Evolutionary conservation across 805 yeast species (phyloP).

Genomic region (Teunomyces tritomae): DNA sequence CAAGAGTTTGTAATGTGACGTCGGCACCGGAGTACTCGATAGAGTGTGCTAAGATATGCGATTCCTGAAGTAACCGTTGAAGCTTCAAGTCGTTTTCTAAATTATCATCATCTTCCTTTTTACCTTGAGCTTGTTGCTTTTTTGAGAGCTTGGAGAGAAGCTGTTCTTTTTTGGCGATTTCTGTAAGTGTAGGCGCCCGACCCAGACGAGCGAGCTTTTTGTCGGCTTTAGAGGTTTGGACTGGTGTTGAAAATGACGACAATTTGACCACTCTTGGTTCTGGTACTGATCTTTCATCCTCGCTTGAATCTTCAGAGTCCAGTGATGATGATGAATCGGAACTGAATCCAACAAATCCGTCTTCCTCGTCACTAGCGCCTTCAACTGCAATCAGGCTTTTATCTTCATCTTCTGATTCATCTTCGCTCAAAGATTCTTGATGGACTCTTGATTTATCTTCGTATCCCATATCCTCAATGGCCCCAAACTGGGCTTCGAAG

Average conservation of each 20-base stretch:
- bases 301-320: conserved; percentile 12
- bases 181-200: conserved; percentile 50
- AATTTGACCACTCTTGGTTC: conserved; percentile 51
- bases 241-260: conserved; percentile 25
- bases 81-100: conserved; percentile 69
- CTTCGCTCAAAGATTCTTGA: conserved; percentile 10
- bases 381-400: conserved; percentile 16
- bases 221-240: conserved; percentile 41
- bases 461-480: conserved; percentile 52
- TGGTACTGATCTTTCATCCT: conserved; percentile 8
- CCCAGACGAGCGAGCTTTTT: conserved; percentile 57
- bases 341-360: not conserved
- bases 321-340: not conserved
- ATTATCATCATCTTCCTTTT: conserved; percentile 47
- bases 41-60: conserved; percentile 55
- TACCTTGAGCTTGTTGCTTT: conserved; percentile 33
- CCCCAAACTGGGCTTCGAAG: conserved; percentile 65
- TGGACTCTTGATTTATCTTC: conserved; percentile 37
- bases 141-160: conserved; percentile 26
- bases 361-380: conserved; percentile 11
- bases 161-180: conserved; percentile 25
- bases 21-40: conserved; percentile 62
- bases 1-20: conserved; percentile 59
- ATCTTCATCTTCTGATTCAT: conserved; percentile 18
- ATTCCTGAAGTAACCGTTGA: conserved; percentile 67